Evolutionary conservation across 2,329 filamentous ascomycete genomes (phyloP), one percentile per base, ranked within the genome.

Genomic region (Xylaria polymorpha): DNA sequence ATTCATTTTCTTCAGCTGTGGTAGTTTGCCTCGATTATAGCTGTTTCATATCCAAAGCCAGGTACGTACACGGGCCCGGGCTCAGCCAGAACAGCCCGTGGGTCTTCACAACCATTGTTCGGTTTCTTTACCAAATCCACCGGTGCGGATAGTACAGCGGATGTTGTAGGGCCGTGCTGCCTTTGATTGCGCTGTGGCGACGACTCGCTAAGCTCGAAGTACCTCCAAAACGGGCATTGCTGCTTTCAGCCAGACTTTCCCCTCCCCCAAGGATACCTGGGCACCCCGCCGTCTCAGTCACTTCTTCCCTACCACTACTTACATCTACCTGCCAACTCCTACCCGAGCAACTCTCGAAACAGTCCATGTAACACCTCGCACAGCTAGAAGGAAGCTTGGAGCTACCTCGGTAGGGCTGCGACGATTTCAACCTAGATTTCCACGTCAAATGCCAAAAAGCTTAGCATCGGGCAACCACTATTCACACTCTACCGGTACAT

Each of bases 311-410:
- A 39, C 67, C 64, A 64, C 62, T 51, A 61, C 62, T 63, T 64
- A 67, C 61, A 61, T 25, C 55, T 53, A 58, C 44, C 37, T 43
- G 53, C 55, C 63, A 44, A 55, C 48, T 51, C 35, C 62, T 55
- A 39, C 67, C 63, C 58, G 43, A 39, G 46, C 46, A 59, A 61
- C 67, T 77, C 79, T 81, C 81, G 80, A 82, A 83, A 83, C 81
- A 79, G 76, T 77, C 80, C 77, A 78, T 82, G 82, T 83, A 80
- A 82, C 82, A 83, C 79, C 76, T 78, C 15, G 69, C 50, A 74
- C 72, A 68, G 20, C 62, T 59, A 20, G 51, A 51, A 62, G 77
- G 75, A 73, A 81, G 78, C 79, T 81, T 76, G 71, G 76, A 82
- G 78, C 78, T 81, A 76, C 76, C 74, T 72, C 66, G 71, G 69